Evolutionary conservation across 2,329 filamentous ascomycete species (phyloP), one percentile per base, ranked within the genome.

Genomic region (Blastomyces gilchristii): DNA sequence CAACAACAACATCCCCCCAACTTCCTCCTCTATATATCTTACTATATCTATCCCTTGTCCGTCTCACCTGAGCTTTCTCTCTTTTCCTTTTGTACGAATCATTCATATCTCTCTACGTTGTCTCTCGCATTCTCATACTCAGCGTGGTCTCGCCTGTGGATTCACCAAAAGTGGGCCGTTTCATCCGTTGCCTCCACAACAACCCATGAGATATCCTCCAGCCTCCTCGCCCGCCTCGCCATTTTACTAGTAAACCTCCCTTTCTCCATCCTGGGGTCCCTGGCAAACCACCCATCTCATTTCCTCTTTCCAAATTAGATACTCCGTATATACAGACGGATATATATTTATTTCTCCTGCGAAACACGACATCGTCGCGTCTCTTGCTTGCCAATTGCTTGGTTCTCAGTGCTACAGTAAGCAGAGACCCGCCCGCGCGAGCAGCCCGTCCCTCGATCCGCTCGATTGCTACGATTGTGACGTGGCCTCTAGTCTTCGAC

Each of bases 141-240:
- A 16, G 4, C 49, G 43, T 60, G 28, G 31, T 60, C 28, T 49
- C 31, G 45, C 28, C 58, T 60, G 45, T 60, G 50, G 47, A 25
- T 50, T 60, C 31, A 25, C 31, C 43, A 39, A 31, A 18, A 47
- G 41, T 47, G 39, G 57, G 57, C 31, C 41, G 2, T n/a, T 43
- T 8, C 54, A 28, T 47, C 39, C 57, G 57, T 58, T 58, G 57
- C 57, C 41, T 58, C 57, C 57, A 58, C 57, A 58, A 58, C 39
- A 28, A 58, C 47, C 57, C 22, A 47, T 22, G 34, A 28, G 14
- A 39, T 22, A 47, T 22, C 37, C 14, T 47, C 54, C 54, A 58
- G 57, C 41, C 25, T 25, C 57, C 18, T 56, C 7, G 16, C 53
- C 34, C 14, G 31, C 34, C 53, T 39, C 34, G 28, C 34, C 54